These are phyloP conservation scores for Globisporangium splendens DNA, from an alignment of 352 stramenopile genomes.

Conservation along the genomic window DNA sequence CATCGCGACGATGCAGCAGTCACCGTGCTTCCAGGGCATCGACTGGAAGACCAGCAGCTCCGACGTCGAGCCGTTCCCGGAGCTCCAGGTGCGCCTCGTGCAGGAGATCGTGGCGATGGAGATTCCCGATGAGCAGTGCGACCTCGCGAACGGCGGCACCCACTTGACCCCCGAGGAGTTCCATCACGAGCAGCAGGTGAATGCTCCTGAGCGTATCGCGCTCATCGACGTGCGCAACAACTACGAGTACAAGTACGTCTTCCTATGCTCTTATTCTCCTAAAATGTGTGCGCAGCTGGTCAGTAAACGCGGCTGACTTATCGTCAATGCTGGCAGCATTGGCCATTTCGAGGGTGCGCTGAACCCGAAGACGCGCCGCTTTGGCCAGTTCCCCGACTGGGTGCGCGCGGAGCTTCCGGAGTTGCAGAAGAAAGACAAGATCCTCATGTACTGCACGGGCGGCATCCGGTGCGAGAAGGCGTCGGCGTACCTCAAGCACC, in stretches of 20 bases:
- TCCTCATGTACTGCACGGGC: constrained; percentile 88
- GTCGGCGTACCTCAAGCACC: constrained; percentile 67
- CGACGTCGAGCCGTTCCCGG: constrained; percentile 45
- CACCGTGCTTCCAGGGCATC: constrained; percentile 28
- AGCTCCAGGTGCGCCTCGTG: constrained; percentile 64
- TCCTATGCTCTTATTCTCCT: background rate
- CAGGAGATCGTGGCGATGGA: constrained; percentile 79
- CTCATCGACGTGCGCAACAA: constrained; percentile 76
- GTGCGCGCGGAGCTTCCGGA: constrained; percentile 46
- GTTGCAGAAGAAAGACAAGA: constrained; percentile 63
- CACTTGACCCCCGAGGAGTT: constrained; percentile 71
- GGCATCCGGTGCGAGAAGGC: constrained; percentile 85
- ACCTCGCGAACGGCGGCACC: constrained; percentile 34
- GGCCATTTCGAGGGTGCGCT: constrained; percentile 71
- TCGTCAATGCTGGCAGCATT: constrained; percentile 27
- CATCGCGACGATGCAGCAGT: constrained; percentile 46
- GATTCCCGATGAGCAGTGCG: constrained; percentile 47
- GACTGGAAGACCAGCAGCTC: constrained; percentile 85
- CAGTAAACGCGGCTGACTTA: too few relatives aligned
- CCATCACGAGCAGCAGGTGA: constrained; percentile 33
- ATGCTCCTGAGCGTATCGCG: constrained; percentile 24
- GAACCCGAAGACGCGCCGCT: constrained; percentile 78
- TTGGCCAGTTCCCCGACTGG: constrained; percentile 76
- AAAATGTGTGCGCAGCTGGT: background rate
- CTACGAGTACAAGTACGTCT: constrained; percentile 74